Conservation (phyloP, 169 alveolate species). For the Cryptosporidium felis region DNA sequence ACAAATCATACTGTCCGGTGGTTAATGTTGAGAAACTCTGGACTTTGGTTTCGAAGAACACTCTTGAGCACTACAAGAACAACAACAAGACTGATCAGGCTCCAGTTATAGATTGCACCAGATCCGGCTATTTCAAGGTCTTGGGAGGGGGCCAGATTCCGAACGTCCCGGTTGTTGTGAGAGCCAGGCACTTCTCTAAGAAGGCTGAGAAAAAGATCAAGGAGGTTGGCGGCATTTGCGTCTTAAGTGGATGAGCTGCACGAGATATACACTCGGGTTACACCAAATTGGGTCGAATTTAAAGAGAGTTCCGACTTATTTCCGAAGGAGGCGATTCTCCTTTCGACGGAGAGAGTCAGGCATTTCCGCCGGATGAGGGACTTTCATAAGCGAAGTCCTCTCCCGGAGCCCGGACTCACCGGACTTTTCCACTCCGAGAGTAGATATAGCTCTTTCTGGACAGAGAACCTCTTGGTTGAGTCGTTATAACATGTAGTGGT, state of each 20-base stretch:
- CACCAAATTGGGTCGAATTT: no score
- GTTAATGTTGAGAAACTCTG: constrained; percentile 95
- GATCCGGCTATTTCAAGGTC: constrained; percentile 96
- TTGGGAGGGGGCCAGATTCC: constrained; percentile 96
- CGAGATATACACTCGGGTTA: background rate
- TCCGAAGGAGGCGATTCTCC: no score
- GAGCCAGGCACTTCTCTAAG: constrained; percentile 96
- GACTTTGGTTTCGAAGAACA: constrained; percentile 93
- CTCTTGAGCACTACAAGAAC: constrained; percentile 85
- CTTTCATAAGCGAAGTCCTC: no score
- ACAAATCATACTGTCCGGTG: constrained; percentile 87
- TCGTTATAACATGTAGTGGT: constrained; percentile 14
- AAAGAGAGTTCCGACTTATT: no score
- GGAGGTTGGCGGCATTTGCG: constrained; percentile 97
- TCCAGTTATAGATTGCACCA: constrained; percentile 96
- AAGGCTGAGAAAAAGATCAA: constrained; percentile 97
- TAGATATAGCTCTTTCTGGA: no score
- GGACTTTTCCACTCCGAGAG: no score
- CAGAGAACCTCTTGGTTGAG: no score
- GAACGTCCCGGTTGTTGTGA: constrained; percentile 93
- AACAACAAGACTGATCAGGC: constrained; percentile 87
- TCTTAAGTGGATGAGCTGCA: constrained; percentile 88
- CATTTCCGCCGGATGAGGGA: no score
- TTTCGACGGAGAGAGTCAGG: no score
- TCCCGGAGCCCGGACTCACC: no score